These are phyloP conservation scores for Colletotrichum sp. DNA, from an alignment of 2,329 filamentous ascomycete species.

Conservation along the genomic window DNA sequence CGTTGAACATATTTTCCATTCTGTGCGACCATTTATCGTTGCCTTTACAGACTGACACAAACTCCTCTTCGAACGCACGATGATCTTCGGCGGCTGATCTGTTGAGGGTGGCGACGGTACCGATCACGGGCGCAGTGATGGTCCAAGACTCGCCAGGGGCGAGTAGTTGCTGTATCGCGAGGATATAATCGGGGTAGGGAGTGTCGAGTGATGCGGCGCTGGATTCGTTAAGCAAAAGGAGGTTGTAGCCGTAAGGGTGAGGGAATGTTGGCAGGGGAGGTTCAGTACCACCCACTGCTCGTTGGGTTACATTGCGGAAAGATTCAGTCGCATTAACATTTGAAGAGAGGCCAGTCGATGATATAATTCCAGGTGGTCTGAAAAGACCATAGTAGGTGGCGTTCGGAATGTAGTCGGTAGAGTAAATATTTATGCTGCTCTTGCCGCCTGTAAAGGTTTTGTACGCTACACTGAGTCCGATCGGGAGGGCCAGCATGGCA, in stretches of 20 bases:
- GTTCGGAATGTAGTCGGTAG: accelerated
- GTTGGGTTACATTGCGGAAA: not conserved
- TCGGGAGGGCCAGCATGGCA: accelerated
- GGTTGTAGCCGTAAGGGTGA: not conserved
- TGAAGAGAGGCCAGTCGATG: accelerated
- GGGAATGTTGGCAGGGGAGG: not conserved
- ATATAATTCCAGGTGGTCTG: accelerated
- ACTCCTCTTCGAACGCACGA: no score
- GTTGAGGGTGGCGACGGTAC: not conserved
- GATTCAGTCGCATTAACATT: accelerated
- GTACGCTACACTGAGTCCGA: not conserved
- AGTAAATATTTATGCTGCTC: not conserved
- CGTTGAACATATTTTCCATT: no score
- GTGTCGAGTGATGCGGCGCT: not conserved
- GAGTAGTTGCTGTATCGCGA: accelerated
- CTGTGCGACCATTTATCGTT: no score
- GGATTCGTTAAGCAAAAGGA: accelerated
- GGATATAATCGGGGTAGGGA: accelerated
- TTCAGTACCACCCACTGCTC: not conserved
- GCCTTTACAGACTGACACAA: no score
- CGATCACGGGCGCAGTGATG: not conserved
- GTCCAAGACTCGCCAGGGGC: not conserved
- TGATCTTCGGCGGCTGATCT: accelerated
- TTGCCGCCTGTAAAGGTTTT: not conserved
- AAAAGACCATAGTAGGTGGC: accelerated